Conservation (phyloP, 116 monocot genomes). For the Posidonia oceanica region DNA sequence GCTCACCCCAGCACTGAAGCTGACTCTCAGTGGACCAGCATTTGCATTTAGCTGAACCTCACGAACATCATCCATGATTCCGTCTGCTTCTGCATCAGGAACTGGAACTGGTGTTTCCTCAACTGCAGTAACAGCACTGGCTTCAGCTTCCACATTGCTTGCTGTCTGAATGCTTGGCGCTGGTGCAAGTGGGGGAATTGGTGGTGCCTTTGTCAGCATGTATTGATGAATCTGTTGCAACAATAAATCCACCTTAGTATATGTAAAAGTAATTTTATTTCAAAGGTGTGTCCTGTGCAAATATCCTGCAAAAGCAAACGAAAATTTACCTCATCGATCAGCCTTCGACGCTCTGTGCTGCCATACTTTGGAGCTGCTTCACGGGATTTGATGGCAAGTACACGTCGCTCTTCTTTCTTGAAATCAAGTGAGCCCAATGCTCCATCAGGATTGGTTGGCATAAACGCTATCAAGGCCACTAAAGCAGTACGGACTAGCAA, state of each 20-base stretch:
- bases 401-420: conserved; percentile 72
- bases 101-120: neutral
- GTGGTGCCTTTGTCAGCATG: conserved; percentile 67
- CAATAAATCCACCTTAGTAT: neutral
- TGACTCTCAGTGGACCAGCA: conserved; percentile 32
- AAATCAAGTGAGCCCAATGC: conserved; percentile 95
- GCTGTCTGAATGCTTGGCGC: neutral
- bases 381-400: conserved; percentile 86
- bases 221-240: conserved; percentile 58
- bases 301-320: neutral
- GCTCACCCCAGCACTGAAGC: conserved; percentile 36
- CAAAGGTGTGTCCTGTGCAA: neutral
- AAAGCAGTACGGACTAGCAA: conserved; percentile 78
- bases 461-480: conserved; percentile 94
- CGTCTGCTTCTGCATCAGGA: conserved; percentile 8
- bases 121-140: conserved; percentile 3
- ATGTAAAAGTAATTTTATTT: neutral
- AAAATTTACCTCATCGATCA: conserved; percentile 63
- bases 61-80: conserved; percentile 27
- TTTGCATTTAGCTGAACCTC: conserved; percentile 46
- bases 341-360: conserved; percentile 62
- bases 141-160: conserved; percentile 5
- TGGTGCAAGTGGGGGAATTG: conserved; percentile 36
- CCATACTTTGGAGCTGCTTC: conserved; percentile 59
- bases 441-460: conserved; percentile 87